phyloP scores from a whole-genome alignment of 768 basidiomycete species.

The Pleurotus ostreatus region DNA sequence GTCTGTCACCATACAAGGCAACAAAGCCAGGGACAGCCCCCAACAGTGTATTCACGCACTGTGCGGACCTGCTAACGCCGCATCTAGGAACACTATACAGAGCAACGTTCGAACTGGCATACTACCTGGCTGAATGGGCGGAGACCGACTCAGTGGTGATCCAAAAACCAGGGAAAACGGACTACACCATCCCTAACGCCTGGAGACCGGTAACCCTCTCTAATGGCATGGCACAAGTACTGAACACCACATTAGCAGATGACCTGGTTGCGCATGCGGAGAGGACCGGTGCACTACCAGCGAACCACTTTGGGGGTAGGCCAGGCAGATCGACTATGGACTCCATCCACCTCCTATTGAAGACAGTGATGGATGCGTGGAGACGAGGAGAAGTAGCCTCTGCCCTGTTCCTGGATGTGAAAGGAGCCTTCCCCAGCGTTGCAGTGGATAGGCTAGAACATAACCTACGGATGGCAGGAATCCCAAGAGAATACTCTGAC shows the following conservation, averaged over 20 bases:
- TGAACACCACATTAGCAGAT: constrained; percentile 9
- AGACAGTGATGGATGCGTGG: constrained; percentile 19
- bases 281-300: constrained; percentile 15
- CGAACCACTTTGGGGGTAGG: constrained; percentile 23
- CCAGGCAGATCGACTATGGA: constrained; percentile 25
- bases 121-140: constrained; percentile 25
- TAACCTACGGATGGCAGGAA: constrained; percentile 16
- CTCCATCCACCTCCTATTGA: constrained; percentile 19
- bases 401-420: constrained; percentile 24
- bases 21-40: constrained; percentile 18
- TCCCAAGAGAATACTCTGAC: constrained; percentile 16
- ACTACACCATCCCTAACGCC: constrained; percentile 29
- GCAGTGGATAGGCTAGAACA: constrained; percentile 14
- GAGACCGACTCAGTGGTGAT: constrained; percentile 23
- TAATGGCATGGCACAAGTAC: constrained; percentile 11
- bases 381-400: constrained; percentile 16
- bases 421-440: constrained; percentile 24
- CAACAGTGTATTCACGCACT: constrained; percentile 19
- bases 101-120: constrained; percentile 22
- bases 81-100: constrained; percentile 17
- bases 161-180: constrained; percentile 29
- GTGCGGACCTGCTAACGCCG: constrained; percentile 5
- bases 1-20: constrained; percentile 23
- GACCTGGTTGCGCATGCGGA: constrained; percentile 15
- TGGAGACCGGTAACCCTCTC: constrained; percentile 28